Evolutionary conservation across 805 yeast genomes (phyloP).

Genomic region (Starmerella apis): DNA sequence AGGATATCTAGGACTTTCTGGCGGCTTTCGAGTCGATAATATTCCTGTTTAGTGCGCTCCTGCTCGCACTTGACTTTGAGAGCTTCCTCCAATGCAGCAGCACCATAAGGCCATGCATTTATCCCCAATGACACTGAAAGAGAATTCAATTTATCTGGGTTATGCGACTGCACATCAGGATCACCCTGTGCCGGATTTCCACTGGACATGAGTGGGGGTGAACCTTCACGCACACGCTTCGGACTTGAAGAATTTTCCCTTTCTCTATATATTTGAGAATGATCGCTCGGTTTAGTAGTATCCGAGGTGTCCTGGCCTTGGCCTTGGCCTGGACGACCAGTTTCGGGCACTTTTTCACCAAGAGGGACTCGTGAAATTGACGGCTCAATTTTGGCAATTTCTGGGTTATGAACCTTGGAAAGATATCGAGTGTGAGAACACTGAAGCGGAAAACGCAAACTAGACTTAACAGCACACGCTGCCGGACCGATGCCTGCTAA

Average conservation of each 20-base stretch:
- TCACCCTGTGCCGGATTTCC: not conserved
- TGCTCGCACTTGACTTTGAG: slow-evolving; percentile 56
- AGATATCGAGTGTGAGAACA: not conserved
- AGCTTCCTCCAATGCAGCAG: slow-evolving; percentile 48
- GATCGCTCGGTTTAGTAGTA: not conserved
- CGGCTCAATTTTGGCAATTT: not conserved
- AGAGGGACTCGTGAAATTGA: not conserved
- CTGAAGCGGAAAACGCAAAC: not conserved
- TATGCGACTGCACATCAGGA: not conserved
- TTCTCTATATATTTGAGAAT: not conserved
- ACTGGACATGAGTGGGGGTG: not conserved
- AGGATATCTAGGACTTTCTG: slow-evolving; percentile 52
- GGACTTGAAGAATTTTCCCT: not conserved
- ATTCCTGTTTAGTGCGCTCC: slow-evolving; percentile 75
- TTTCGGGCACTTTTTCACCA: slow-evolving; percentile 1
- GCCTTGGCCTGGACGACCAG: not conserved
- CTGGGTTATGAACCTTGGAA: not conserved
- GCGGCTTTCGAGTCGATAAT: slow-evolving; percentile 53
- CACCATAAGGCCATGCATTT: slow-evolving; percentile 46
- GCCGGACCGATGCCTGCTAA: slow-evolving; percentile 4
- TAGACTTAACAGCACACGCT: not conserved
- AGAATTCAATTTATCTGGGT: not conserved
- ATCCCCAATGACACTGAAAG: slow-evolving; percentile 41
- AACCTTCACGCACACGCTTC: slow-evolving; percentile 1
- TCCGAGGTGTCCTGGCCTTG: not conserved